A percentile compares a stretch with the other conserved stretches of the same genome.
These are phyloP conservation scores for Ocimum tenuiflorum DNA, from an alignment of 257 asterid genomes.

Conservation along the genomic window DNA sequence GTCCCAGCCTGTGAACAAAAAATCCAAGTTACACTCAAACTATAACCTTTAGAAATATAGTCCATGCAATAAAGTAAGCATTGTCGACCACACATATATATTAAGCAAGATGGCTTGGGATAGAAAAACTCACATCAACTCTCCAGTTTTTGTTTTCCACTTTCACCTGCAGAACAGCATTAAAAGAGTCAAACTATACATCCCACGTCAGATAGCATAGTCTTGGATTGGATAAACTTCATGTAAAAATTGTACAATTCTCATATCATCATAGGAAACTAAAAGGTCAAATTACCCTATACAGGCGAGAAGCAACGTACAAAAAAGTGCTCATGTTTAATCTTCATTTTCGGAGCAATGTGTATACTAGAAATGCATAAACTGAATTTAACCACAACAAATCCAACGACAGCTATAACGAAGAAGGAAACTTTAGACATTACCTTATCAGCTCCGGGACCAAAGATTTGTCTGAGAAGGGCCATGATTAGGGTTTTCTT, in stretches of 20 bases:
- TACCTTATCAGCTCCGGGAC: slow-evolving; percentile 91
- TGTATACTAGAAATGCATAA: background rate
- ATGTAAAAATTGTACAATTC: background rate
- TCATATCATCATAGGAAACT: background rate
- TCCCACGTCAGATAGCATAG: slow-evolving; percentile 5
- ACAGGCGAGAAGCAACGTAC: background rate
- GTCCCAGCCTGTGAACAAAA: slow-evolving; percentile 64
- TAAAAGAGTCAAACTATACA: slow-evolving; percentile 6
- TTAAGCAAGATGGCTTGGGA: background rate
- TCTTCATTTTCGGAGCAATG: background rate
- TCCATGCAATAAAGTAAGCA: background rate
- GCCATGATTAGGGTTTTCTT: slow-evolving; percentile 98
- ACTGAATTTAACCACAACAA: background rate
- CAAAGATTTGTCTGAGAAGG: slow-evolving; percentile 85
- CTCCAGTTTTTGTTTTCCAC: slow-evolving; percentile 91
- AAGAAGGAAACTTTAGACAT: background rate
- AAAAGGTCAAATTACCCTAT: background rate
- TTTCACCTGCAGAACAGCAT: slow-evolving; percentile 64
- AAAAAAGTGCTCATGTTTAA: background rate
- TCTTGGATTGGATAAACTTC: background rate
- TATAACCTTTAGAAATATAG: background rate
- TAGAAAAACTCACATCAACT: slow-evolving; percentile 66
- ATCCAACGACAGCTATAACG: background rate
- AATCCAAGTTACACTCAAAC: slow-evolving; percentile 1
- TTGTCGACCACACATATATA: background rate